These are phyloP conservation scores for Batkoa obscura DNA, from an alignment of 371 early-diverging fungal genomes.

Conservation along the genomic window DNA sequence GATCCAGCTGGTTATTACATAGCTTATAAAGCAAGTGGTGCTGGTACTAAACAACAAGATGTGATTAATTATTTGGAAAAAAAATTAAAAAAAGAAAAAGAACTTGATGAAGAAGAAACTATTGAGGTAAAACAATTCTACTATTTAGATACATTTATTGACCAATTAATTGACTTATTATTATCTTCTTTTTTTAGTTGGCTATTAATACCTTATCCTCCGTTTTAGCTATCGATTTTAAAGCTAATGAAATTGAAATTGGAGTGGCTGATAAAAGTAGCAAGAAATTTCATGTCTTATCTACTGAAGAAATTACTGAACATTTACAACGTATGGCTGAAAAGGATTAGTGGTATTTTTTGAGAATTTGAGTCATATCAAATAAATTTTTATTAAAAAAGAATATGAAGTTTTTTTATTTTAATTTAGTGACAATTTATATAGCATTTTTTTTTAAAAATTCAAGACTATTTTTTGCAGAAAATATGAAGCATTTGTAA, in stretches of 20 bases:
- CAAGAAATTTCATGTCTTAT: conserved; percentile 60
- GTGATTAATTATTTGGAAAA: conserved; percentile 90
- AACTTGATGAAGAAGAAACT: conserved; percentile 63
- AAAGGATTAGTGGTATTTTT: conserved; percentile 33
- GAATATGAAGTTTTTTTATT: no score
- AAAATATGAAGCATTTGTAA: no score
- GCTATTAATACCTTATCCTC: conserved; percentile 87
- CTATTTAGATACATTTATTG: background rate
- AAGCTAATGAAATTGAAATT: conserved; percentile 85
- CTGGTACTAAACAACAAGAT: conserved; percentile 97
- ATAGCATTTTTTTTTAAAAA: no score
- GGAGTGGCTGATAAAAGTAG: conserved; percentile 62
- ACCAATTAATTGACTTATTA: background rate
- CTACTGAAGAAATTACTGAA: conserved; percentile 71
- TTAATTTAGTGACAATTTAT: no score
- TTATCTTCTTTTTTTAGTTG: conserved; percentile 23
- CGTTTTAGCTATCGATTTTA: conserved; percentile 83
- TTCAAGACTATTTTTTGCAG: no score
- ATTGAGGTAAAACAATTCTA: conserved; percentile 51
- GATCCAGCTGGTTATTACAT: conserved; percentile 97
- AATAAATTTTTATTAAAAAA: background rate
- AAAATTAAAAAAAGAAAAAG: conserved; percentile 80
- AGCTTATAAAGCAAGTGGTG: conserved; percentile 88
- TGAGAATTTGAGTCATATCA: background rate
- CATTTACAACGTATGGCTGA: conserved; percentile 80